These are phyloP conservation scores for Stylosanthes scabra DNA, from an alignment of 331 rosid species.

Conservation along the genomic window DNA sequence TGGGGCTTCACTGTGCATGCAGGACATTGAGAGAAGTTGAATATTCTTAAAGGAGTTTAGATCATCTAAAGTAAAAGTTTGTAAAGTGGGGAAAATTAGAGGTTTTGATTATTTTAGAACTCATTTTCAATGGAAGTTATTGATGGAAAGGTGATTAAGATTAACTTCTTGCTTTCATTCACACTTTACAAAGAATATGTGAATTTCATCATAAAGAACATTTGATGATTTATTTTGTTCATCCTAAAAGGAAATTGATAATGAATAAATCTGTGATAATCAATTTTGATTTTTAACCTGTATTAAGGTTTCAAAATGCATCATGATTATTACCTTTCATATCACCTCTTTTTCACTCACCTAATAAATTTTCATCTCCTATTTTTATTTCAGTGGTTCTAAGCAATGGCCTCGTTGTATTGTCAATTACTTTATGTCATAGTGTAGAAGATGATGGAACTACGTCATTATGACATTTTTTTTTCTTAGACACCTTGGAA, in stretches of 20 bases:
- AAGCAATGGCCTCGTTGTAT: neutral
- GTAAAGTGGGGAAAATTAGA: too few species aligned
- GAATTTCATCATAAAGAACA: constrained; percentile 8
- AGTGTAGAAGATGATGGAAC: neutral
- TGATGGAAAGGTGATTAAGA: too few species aligned
- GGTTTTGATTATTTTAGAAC: too few species aligned
- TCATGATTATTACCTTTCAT: neutral
- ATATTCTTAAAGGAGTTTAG: constrained; percentile 29
- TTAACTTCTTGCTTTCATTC: too few species aligned
- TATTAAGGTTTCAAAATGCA: neutral
- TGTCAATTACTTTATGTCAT: neutral
- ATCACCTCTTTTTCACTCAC: neutral
- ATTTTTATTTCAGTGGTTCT: neutral
- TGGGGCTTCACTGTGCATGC: constrained; percentile 29
- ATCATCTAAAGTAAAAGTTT: too few species aligned
- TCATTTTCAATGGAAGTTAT: too few species aligned
- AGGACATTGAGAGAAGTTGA: constrained; percentile 17
- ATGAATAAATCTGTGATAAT: neutral
- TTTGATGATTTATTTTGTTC: constrained; percentile 20
- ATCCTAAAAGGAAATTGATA: constrained; percentile 24
- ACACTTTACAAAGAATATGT: neutral
- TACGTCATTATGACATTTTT: constrained; percentile 10
- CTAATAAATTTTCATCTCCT: neutral
- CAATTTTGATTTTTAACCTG: neutral
- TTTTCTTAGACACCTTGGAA: constrained; percentile 36